Evolutionary conservation across 2,329 filamentous ascomycete species (phyloP), one percentile per base, ranked within the genome.

Genomic region (Achaetomium macrosporum): DNA sequence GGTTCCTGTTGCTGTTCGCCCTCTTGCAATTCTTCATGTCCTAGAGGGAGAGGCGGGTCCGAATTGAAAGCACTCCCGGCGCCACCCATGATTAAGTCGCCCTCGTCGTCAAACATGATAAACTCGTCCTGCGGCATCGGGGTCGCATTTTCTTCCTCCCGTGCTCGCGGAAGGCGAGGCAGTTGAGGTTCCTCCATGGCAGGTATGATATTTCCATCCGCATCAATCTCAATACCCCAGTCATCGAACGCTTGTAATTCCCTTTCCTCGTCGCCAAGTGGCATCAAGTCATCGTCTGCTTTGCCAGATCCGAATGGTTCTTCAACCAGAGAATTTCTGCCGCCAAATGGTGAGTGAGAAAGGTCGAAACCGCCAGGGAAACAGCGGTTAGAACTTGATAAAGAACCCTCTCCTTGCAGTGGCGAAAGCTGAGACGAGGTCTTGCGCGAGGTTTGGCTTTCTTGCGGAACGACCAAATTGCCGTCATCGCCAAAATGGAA

Each of bases 201-300:
- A 20, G 69, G 68, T 39, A 76, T 59, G 35, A 80, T 62, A 53
- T 79, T 79, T 36, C 78, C 78, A 10, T 79, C 65, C 20, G 66
- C 72, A 55, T 79, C 77, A 48, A 81, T 74, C n/a, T 73, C 70
- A 25, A 81, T 67, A 2, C 71, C 73, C 58, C 76, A 69, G 25
- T 73, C 72, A 0, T 66, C 66, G 17, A 71, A 59, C 2, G 54
- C 54, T 20, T 50, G 44, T 5, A 65, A 61, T 9, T 66, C 67
- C 25, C 73, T 61, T 2, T 74, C 71, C 11, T 76, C 70, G 0
- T 70, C 68, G 9, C 60, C 67, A 16, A 75, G 68, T 30, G 61
- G 53, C 31, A 64, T 51, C 5, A 61, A 50, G 17, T 56, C 59
- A 2, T 68, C 66, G 29, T 68, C 65, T 20, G 64, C 64, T 57